Evolutionary conservation across 495 filamentous ascomycete species (phyloP), one percentile per base, ranked within the genome.

Genomic region (Podospora tetraspora): DNA sequence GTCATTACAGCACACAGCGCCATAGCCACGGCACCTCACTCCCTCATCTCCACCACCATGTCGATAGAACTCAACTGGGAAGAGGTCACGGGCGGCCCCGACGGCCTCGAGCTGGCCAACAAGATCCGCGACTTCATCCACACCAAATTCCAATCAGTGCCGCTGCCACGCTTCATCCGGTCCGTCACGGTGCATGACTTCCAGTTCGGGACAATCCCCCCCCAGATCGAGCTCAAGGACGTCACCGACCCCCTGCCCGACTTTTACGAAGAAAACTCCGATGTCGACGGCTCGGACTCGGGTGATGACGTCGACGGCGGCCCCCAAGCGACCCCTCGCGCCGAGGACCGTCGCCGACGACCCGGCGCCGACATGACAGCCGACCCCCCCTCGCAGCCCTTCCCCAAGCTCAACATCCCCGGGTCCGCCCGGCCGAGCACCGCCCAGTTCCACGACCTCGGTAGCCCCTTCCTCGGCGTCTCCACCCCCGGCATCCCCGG

Each of bases 61-160:
- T 98, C 95, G 69, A 93, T 99, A 81, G 92, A 97, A 72, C 89
- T 99, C 74, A 90, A 96, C 82, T 99, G 95, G 95, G 88, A 91
- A 71, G 90, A 90, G 62, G 85, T 97, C 75, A 97, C 94, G n/a
- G 87, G 88, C 56, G 95, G 94, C 19, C 87, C 91, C 27, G 93
- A 97, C 75, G 93, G 96, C 21, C 81, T 87, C 68, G 90, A 87
- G 30, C 88, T 97, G 64, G 93, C 95, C 9, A 88, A 92, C 71
- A 83, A 82, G 63, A 95, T 99, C 76, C 92, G 94, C 67, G 90
- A 90, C 75, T 98, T 98, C 79, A 91, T 99, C 72, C 92, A 99
- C 80, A 88, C 90, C 73, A 94, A 91, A 75, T 99, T 99, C 80
- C 95, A 99, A 79, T 85, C 91, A 61, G 88, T 97, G 57, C 83